Percentiles rank a stretch among this genome's conserved stretches.
These are phyloP conservation scores for Colletotrichum liaoningense DNA, from an alignment of 2,329 filamentous ascomycete species.

Conservation along the genomic window DNA sequence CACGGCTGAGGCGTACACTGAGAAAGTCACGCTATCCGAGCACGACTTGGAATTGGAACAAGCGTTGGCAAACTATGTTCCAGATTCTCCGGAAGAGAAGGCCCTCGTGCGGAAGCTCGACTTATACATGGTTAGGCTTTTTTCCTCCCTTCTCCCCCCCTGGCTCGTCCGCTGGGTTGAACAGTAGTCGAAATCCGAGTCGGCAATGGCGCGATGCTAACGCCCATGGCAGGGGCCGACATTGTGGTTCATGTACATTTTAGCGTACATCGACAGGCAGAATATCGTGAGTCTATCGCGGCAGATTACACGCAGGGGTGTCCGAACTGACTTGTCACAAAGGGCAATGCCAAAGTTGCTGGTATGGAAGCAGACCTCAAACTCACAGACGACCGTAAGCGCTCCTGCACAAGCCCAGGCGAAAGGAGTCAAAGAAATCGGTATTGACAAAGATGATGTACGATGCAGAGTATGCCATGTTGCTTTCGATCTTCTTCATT, in stretches of 20 bases:
- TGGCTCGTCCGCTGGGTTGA: not conserved
- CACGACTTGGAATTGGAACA: conserved; percentile 15
- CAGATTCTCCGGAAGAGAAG: conserved; percentile 31
- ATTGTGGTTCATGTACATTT: conserved; percentile 45
- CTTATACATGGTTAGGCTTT: conserved; percentile 38
- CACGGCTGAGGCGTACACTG: conserved; percentile 10
- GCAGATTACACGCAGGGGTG: conserved; percentile 39
- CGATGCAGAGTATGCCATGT: conserved; percentile 55
- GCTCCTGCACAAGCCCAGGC: not conserved
- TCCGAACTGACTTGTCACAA: conserved; percentile 36
- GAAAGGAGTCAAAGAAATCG: no score
- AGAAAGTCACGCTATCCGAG: conserved; percentile 1
- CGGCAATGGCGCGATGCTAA: not conserved
- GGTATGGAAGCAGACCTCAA: conserved; percentile 59
- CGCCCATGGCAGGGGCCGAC: conserved; percentile 37
- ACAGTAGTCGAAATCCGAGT: not conserved
- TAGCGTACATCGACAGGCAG: conserved; percentile 43
- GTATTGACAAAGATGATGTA: no score
- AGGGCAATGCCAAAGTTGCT: conserved; percentile 61
- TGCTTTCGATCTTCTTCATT: conserved; percentile 65
- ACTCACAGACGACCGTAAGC: conserved; percentile 49
- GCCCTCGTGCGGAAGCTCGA: conserved; percentile 44
- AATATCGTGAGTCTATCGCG: conserved; percentile 30
- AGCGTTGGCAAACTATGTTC: conserved; percentile 24
- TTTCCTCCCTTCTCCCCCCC: not conserved